Evolutionary conservation across 2,329 filamentous ascomycete genomes (phyloP).

Genomic region (Tolypocladium endophyticum): DNA sequence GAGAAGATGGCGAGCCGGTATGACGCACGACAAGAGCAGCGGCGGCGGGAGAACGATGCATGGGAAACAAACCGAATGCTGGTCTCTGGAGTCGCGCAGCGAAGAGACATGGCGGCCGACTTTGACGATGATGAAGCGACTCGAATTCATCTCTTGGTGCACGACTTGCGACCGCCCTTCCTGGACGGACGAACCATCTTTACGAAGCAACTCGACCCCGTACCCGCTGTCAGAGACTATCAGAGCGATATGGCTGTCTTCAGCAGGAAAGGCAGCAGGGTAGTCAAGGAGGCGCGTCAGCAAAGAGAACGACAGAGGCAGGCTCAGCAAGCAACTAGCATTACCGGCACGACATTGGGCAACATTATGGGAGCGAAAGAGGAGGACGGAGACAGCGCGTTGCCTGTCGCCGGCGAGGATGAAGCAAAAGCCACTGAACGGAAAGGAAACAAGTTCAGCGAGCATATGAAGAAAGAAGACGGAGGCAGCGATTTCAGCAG

Average conservation of each 20-base stretch:
- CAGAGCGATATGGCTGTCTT: slow-evolving; percentile 99
- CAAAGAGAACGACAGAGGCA: slow-evolving; percentile 90
- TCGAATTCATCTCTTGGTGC: slow-evolving; percentile 80
- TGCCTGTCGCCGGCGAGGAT: slow-evolving; percentile 64
- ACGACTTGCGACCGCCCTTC: slow-evolving; percentile 90
- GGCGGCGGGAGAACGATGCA: slow-evolving; percentile 89
- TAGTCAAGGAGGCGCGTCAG: slow-evolving; percentile 83
- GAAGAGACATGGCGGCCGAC: slow-evolving; percentile 68
- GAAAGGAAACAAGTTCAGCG: slow-evolving; percentile 65
- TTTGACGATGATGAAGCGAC: slow-evolving; percentile 90
- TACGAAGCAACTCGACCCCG: slow-evolving; percentile 91
- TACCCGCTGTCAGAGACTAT: slow-evolving; percentile 82
- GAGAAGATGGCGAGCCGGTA: slow-evolving; percentile 70
- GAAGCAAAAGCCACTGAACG: slow-evolving; percentile 42
- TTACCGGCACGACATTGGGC: slow-evolving; percentile 82
- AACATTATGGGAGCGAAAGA: slow-evolving; percentile 96
- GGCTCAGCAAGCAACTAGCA: slow-evolving; percentile 86
- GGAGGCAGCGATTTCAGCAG: slow-evolving; percentile 87
- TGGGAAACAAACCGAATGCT: slow-evolving; percentile 99
- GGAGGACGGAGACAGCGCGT: slow-evolving; percentile 81
- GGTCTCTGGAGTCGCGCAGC: slow-evolving; percentile 87
- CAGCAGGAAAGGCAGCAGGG: slow-evolving; percentile 85
- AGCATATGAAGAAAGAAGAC: slow-evolving; percentile 79
- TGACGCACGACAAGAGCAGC: slow-evolving; percentile 64
- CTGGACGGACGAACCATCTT: slow-evolving; percentile 92